Conservation (phyloP, 768 basidiomycete genomes). For the Piloderma croceum region DNA sequence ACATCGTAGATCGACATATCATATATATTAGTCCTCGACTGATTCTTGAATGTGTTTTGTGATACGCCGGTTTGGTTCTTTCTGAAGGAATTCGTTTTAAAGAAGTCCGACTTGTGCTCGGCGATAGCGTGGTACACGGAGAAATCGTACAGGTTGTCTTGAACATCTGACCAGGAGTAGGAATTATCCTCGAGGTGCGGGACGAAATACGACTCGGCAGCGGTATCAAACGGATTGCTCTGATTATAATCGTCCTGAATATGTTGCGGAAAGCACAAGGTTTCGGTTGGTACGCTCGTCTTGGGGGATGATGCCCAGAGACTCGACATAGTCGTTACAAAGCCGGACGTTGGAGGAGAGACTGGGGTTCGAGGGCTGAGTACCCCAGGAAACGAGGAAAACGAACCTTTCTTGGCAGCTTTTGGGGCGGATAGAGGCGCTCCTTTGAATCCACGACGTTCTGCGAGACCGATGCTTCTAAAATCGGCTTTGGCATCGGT, state of each 20-base stretch:
- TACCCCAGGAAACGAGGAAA: slow-evolving; percentile 17
- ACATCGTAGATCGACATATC: background rate
- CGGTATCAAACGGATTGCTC: slow-evolving; percentile 16
- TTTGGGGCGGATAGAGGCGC: slow-evolving; percentile 19
- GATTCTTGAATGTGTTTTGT: background rate
- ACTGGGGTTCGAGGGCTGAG: slow-evolving; percentile 16
- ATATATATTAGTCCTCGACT: background rate
- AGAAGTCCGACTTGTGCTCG: background rate
- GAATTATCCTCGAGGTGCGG: background rate
- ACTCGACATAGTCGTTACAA: slow-evolving; percentile 11
- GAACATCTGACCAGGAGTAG: too few species aligned
- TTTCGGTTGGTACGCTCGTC: slow-evolving; percentile 4
- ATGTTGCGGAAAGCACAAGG: slow-evolving; percentile 12
- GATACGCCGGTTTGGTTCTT: background rate
- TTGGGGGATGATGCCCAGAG: slow-evolving; percentile 18
- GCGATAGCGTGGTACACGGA: background rate
- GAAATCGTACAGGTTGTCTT: background rate
- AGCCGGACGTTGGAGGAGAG: slow-evolving; percentile 5
- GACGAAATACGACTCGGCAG: slow-evolving; percentile 14
- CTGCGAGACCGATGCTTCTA: slow-evolving; percentile 23
- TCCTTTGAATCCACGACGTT: slow-evolving; percentile 29
- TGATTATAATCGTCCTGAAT: slow-evolving; percentile 16
- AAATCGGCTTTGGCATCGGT: background rate
- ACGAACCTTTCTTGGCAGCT: slow-evolving; percentile 12
- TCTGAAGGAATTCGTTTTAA: too few species aligned